A percentile compares a stretch with the other conserved stretches of the same genome.
phyloP scores from a whole-genome alignment of 257 asterid species.

The Cinchona pubescens region DNA sequence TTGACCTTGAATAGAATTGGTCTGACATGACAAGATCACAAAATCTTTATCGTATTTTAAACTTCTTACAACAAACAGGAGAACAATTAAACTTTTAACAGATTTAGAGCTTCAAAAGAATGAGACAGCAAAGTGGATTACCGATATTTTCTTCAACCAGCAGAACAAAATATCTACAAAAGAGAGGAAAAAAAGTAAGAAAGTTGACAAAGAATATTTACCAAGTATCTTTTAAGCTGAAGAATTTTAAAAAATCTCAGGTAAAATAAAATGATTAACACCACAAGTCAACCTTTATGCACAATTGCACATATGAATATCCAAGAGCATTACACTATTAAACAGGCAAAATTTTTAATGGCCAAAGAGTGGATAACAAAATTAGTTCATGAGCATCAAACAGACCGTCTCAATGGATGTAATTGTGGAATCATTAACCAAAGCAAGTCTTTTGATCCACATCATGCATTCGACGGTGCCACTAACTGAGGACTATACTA shows the following conservation, averaged over 20 bases:
- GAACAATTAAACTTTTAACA: conserved; percentile 4
- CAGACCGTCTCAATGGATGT: not conserved
- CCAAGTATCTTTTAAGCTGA: not conserved
- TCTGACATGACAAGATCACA: not conserved
- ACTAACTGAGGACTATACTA: not conserved
- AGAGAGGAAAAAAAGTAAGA: conserved; percentile 15
- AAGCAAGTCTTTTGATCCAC: not conserved
- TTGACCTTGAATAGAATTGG: not conserved
- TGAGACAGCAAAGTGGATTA: conserved; percentile 29
- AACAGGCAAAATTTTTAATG: not conserved
- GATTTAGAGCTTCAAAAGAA: conserved; percentile 8
- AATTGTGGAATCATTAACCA: not conserved
- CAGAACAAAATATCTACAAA: conserved; percentile 88
- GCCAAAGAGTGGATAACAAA: not conserved
- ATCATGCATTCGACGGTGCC: not conserved
- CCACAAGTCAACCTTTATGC: not conserved
- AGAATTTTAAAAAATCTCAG: not conserved
- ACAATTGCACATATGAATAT: not conserved
- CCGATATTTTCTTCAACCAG: conserved; percentile 95
- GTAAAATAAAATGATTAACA: not conserved
- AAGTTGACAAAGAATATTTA: not conserved
- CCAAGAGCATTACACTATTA: not conserved
- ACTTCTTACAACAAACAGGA: not conserved
- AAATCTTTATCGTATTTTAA: not conserved
- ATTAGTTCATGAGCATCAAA: not conserved